Percentiles rank a stretch among this genome's conserved stretches.
Evolutionary conservation across 23 red algal genomes (phyloP).

Genomic region (Chondrus crispus): DNA sequence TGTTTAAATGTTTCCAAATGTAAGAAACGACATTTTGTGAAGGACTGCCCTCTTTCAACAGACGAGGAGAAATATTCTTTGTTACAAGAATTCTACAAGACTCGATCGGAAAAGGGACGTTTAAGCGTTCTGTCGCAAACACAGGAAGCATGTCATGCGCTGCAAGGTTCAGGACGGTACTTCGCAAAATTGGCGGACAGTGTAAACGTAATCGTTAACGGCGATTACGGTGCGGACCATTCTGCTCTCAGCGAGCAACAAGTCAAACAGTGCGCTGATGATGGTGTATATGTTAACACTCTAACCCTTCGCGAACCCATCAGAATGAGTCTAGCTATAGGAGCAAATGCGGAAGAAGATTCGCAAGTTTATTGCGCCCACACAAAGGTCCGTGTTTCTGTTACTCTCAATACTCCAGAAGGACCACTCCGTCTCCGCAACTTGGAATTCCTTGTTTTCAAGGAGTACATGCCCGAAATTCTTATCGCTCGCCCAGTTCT

Average conservation of each 20-base stretch:
- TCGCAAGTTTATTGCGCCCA: neutral
- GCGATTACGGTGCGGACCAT: neutral
- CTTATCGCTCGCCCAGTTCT: neutral
- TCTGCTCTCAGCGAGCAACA: neutral
- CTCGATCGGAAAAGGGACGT: too few relatives aligned
- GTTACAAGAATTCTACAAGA: too few relatives aligned
- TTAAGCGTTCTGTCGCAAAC: too few relatives aligned
- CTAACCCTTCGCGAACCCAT: neutral
- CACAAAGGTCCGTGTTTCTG: neutral
- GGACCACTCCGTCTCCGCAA: neutral
- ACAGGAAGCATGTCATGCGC: too few relatives aligned
- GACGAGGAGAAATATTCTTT: too few relatives aligned
- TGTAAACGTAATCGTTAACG: neutral
- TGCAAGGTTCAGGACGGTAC: too few relatives aligned
- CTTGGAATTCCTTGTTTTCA: neutral
- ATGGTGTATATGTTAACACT: neutral
- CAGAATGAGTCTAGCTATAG: neutral
- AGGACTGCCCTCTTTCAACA: too few relatives aligned
- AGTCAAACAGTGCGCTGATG: neutral
- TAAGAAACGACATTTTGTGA: too few relatives aligned
- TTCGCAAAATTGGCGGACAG: too few relatives aligned
- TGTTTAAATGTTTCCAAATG: too few relatives aligned
- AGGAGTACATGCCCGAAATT: neutral
- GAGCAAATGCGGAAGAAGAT: neutral
- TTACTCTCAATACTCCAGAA: neutral